A percentile compares a stretch with the other conserved stretches of the same genome.
These are phyloP conservation scores for Nitzschia sp. DNA, from an alignment of 108 stramenopile genomes.

Conservation along the genomic window DNA sequence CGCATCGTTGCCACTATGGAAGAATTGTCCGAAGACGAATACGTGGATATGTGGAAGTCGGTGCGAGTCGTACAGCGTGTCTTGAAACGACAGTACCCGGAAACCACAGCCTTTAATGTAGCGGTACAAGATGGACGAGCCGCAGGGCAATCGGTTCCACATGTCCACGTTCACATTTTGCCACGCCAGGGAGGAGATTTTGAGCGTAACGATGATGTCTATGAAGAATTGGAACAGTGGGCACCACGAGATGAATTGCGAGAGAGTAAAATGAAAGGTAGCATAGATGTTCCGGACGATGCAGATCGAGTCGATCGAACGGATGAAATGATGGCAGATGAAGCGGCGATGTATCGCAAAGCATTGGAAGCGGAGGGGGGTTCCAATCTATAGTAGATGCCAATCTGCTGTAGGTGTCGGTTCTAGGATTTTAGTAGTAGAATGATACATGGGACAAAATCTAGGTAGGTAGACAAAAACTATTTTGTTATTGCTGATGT, in stretches of 20 bases:
- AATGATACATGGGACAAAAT: no score
- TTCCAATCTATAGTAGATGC: no score
- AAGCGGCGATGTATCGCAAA: slow-evolving; percentile 67
- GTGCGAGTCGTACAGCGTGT: slow-evolving; percentile 70
- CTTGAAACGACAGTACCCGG: slow-evolving; percentile 57
- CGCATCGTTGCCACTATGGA: slow-evolving; percentile 56
- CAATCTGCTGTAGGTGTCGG: no score
- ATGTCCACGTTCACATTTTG: slow-evolving; percentile 91
- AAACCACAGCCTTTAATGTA: slow-evolving; percentile 74
- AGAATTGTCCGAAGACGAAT: slow-evolving; percentile 75
- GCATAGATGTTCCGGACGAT: slow-evolving; percentile 76
- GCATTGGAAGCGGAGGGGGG: slow-evolving; percentile 1
- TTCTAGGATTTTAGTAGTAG: no score
- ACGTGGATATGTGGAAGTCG: slow-evolving; percentile 76
- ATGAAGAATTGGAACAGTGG: slow-evolving; percentile 82
- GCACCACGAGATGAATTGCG: slow-evolving; percentile 60
- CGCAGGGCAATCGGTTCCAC: slow-evolving; percentile 88
- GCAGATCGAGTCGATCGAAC: slow-evolving; percentile 78
- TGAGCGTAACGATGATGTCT: slow-evolving; percentile 84
- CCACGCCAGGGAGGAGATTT: slow-evolving; percentile 74
- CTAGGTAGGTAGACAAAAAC: background rate
- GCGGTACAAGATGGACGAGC: slow-evolving; percentile 87
- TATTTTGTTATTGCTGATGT: background rate
- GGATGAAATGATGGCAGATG: slow-evolving; percentile 72
- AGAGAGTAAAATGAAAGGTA: slow-evolving; percentile 25